Evolutionary conservation across 768 basidiomycete genomes (phyloP), one percentile per base, ranked within the genome.

Genomic region (Pisolithus microcarpus): DNA sequence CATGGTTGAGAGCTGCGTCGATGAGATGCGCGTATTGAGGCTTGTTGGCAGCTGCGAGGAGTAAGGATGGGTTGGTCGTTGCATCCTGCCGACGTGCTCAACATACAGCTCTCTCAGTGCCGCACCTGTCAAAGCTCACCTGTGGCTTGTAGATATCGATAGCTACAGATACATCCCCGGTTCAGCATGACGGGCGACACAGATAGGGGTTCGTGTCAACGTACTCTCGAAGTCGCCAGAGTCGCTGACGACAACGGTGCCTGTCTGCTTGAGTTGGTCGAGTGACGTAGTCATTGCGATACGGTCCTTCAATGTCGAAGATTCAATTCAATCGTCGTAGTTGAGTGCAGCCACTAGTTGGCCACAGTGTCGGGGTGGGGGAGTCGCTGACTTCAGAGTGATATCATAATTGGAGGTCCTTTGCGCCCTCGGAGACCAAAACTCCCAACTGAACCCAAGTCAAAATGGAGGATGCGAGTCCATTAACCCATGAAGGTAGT

Each of bases 61-160:
- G 90, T 64, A 91, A 71, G 19, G 88, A 91, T 11, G 94, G 95
- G 76, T 97, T 98, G 56, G 94, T 98, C 38, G 93, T 97, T 30
- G 94, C 94, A 75, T 95, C 92, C 83, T 91, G 64, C 52, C 46
- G 15, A 4, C 18, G 7, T 36, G 52, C 2, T 49, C 28, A 18
- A 8, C 21, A 10, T 24, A 30, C 13, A 6, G 42, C 2, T 1
- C 3, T 1, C 3, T 23, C 19, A 28, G 3, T 7, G 10, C 6
- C 4, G 19, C 13, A 34, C 11, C 39, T 46, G 56, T 34, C 21
- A 26, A n/a, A 24, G 43, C 53, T 61, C 68, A 80, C 83, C 75
- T 87, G 91, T 59, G 94, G 94, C 76, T 93, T 92, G 82, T 93
- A 96, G 53, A 80, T 84, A 71, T 81, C 89, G 72, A 96, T 94